Evolutionary conservation across 805 yeast species (phyloP), one percentile per base, ranked within the genome.

Genomic region (Schizosaccharomyces lindneri): DNA sequence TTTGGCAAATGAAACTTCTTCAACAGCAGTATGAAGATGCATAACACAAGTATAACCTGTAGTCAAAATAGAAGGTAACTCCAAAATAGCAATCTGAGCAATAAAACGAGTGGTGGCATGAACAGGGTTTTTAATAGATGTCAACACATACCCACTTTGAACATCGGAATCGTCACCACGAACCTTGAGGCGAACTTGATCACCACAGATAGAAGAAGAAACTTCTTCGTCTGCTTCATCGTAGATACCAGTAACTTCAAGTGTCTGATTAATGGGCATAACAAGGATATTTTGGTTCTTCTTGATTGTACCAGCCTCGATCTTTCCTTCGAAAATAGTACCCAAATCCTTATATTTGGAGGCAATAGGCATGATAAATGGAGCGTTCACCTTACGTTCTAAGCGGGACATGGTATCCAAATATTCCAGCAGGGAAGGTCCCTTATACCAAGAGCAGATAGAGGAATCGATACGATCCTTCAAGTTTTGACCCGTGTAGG

Each of bases 11-110:
- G 79, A 78, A 61, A 93, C 95, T 74, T 93, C 99, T 75, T 93
- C 97, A 67, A 90, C 88, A 62, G 97, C 97, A 61, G 97, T 87
- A 76, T 93, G 98, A 68, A 93, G 84, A 71, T 93, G 98, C 96
- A 93, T 90, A 62, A 93, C 97, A 79, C 97, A 93, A 15, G 96
- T 82, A 77, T 82, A 93, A 63, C 99, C 99, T 61, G 94, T 82
- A 4, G 98, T 86, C 70, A 93, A 77, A 70, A 93, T 93, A 21
- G 95, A 85, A 75, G 86, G 88, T 73, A 93, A 81, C 75, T 93
- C 99, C 63, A 93, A 96, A 74, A 93, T 86, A 62, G 97, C 97
- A 65, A 93, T 81, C 74, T 90, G 95, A 5, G 97, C 97, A 75
- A 87, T 95, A 70, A 93, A 93, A 67, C 78, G 80, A 29, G 94